Conservation (phyloP, 2,329 filamentous ascomycete species). For the Aureobasidium melanogenum region DNA sequence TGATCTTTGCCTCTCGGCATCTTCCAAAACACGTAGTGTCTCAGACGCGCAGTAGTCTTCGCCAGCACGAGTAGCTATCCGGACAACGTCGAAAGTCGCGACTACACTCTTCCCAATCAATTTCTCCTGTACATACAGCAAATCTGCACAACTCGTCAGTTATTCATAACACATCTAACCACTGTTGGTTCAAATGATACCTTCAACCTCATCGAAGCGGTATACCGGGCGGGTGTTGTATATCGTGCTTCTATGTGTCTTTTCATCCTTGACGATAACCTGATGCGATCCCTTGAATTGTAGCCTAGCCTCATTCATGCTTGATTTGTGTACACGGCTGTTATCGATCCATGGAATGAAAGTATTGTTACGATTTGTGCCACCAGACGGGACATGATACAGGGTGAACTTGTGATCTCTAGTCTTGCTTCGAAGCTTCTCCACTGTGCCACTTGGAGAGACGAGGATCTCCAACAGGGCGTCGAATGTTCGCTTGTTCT, state of each 20-base stretch:
- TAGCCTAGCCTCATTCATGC: background rate
- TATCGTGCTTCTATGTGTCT: background rate
- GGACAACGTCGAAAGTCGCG: background rate
- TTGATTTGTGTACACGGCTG: background rate
- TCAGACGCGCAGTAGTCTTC: background rate
- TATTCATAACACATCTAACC: too few relatives aligned
- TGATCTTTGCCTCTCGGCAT: background rate
- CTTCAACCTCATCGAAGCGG: background rate
- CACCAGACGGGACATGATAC: background rate
- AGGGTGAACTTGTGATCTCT: background rate
- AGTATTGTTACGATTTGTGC: background rate
- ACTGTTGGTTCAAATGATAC: background rate
- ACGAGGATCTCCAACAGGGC: background rate
- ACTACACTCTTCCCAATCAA: background rate
- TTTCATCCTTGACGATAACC: background rate
- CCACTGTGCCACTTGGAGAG: background rate
- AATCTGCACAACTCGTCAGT: background rate
- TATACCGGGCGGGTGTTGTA: background rate
- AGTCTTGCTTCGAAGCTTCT: background rate
- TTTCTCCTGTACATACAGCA: background rate
- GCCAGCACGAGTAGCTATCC: background rate
- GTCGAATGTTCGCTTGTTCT: background rate
- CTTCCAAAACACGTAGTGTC: background rate
- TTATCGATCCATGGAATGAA: slow-evolving; percentile 1
- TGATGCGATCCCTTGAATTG: background rate